Evolutionary conservation across 169 alveolate genomes (phyloP), one percentile per base, ranked within the genome.

Genomic region (Cryptosporidium ubiquitum): DNA sequence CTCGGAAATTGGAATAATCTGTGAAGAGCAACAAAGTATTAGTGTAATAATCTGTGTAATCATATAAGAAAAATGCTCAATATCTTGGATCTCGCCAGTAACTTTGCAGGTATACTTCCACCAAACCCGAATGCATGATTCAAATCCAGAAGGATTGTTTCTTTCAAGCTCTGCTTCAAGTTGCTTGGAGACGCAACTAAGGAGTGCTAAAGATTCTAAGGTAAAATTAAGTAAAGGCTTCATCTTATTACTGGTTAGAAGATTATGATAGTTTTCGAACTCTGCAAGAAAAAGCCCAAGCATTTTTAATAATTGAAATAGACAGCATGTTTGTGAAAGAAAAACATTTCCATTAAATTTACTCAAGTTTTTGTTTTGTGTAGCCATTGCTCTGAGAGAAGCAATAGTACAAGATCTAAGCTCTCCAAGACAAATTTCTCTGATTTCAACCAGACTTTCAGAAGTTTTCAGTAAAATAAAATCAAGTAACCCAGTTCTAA

Each of bases 371-470:
- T 3, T 31, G 37, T 35, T 31, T 12, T 64, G 75, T 29, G n/a
- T 61, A 2, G 33, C 37, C 26, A 42, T 42, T 61, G 89, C 79
- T 47, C 89, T 58, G 14, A 64, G 37, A 14, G 73, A 79, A 6
- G 89, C 66, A 37, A 79, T 40, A 6, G 89, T 79, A 61, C 61
- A 52, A 29, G 73, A 40, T 33, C 68, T 79, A 79, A 79, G 75
- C 33, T 79, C 89, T 14, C 75, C 75, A 26, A 79, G 75, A 61
- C 89, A 61, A 64, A 79, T 47, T 26, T 58, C 89, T n/a, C 89
- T 57, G 33, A 79, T 2, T 49, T 79, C 89, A 40, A 64, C 42
- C 9, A 79, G 58, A 61, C 20, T 35, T 29, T 42, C 51, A 37
- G 89, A 29, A 33, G 68, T 26, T 26, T 40, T 64, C 23, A 60